Evolutionary conservation across 768 basidiomycete species (phyloP), one percentile per base, ranked within the genome.

Genomic region (Calvatia gigantea): DNA sequence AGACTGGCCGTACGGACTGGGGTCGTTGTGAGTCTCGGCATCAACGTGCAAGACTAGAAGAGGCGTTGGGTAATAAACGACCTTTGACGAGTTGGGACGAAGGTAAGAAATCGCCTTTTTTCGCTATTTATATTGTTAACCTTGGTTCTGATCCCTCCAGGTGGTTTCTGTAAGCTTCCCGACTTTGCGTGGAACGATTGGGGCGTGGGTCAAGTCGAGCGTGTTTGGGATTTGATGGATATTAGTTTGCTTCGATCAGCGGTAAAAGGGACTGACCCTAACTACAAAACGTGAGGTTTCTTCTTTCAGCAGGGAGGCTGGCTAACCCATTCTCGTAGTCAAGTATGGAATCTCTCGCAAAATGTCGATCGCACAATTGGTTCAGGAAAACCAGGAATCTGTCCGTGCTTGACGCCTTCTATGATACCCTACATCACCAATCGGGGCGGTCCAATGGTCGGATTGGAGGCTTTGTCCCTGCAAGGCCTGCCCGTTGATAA

Each of bases 391-490:
- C 73, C 85, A 9, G 95, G 94, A 19, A 90, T 97, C 53, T 91
- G 89, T 61, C 91, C 91, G 0, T 98, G 95, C 70, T 82, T 98
- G 15, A 98, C 95, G 0, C 95, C 95, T 1, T 87, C 91, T 27
- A 97, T 96, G 94, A 97, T 97, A 59, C 91, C 95, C 0, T 98
- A 94, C 63, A 87, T 96, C 67, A 93, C 95, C 42, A 94, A 90
- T 66, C 93, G 95, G 48, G 95, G 95, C 37, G 95, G 95, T 23
- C 95, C 95, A 6, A 91, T 97, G 87, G 85, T 95, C 14, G 95
- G 95, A 7, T 70, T 94, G 31, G 95, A 98, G 66, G 94, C 95
- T 1, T 74, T 98, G 39, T 89, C 91, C 9, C 87, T 98, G 80
- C 95, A 98, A 67, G 95, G 95, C 29, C 83, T 98, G 37, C 95